These are phyloP conservation scores for Metschnikowia vanudenii DNA, from an alignment of 805 yeast genomes.

Conservation along the genomic window DNA sequence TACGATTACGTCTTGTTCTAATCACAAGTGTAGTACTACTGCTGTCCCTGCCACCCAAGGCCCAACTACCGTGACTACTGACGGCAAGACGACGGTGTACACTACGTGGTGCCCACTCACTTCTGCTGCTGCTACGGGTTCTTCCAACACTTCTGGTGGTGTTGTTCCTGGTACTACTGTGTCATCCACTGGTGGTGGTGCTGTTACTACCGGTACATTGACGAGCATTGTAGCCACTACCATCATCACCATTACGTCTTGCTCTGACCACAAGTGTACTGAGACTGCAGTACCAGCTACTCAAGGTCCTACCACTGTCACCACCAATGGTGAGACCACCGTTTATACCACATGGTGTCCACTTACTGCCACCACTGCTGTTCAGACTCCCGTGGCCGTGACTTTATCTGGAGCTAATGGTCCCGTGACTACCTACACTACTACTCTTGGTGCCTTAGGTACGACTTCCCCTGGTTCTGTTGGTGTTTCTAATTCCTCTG, in stretches of 20 bases:
- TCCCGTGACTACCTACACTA: no score
- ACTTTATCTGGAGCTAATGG: constrained; percentile 13
- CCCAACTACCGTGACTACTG: no score
- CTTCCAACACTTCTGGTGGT: not conserved
- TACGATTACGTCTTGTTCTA: no score
- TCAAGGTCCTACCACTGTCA: constrained; percentile 31
- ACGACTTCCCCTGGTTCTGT: no score
- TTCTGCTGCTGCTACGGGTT: not conserved
- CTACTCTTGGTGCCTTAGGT: no score
- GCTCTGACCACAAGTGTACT: constrained; percentile 14
- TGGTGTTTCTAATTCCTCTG: no score
- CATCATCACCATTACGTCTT: constrained; percentile 27
- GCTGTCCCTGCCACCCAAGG: no score
- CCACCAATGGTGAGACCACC: constrained; percentile 20
- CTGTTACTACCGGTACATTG: no score
- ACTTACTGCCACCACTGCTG: constrained; percentile 22
- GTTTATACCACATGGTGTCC: constrained; percentile 39
- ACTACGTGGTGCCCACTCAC: no score
- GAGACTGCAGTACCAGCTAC: constrained; percentile 26
- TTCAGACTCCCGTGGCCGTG: constrained; percentile 18
- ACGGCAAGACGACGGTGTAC: no score
- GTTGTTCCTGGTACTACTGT: no score
- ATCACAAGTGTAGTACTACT: no score
- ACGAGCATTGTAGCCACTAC: constrained; percentile 19
- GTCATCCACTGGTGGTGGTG: not conserved